phyloP scores from a whole-genome alignment of 2,329 filamentous ascomycete species.

The Tolypocladium tundrense region DNA sequence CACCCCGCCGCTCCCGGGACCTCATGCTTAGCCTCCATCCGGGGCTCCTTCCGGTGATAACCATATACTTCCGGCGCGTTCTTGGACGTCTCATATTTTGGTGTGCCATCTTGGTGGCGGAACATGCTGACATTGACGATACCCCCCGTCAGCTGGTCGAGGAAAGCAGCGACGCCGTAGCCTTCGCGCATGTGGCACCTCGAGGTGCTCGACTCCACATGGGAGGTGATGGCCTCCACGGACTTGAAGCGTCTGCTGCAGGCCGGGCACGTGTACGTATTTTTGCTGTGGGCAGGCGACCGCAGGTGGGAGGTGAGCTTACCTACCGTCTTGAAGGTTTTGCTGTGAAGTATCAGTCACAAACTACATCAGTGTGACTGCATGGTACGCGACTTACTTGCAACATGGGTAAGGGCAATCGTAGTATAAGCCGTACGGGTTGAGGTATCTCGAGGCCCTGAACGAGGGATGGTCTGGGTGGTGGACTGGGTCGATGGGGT shows the following conservation, averaged over 20 bases:
- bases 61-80: background rate
- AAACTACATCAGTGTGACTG: background rate
- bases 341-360: constrained; percentile 18
- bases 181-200: constrained; percentile 33
- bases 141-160: constrained; percentile 22
- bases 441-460: constrained; percentile 35
- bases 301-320: constrained; percentile 32
- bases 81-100: constrained; percentile 14
- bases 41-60: background rate
- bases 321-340: constrained; percentile 23
- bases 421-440: constrained; percentile 31
- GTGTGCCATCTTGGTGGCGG: constrained; percentile 15
- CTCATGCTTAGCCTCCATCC: background rate
- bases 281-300: constrained; percentile 28
- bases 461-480: constrained; percentile 40
- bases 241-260: constrained; percentile 32
- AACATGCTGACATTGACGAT: constrained; percentile 14
- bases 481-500: constrained; percentile 12
- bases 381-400: constrained; percentile 25
- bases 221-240: constrained; percentile 32
- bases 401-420: constrained; percentile 44
- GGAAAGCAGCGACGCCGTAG: constrained; percentile 21
- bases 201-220: constrained; percentile 33
- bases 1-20: background rate
- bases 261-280: constrained; percentile 28